Conservation (phyloP, 768 basidiomycete genomes). For the Hericium erinaceus region DNA sequence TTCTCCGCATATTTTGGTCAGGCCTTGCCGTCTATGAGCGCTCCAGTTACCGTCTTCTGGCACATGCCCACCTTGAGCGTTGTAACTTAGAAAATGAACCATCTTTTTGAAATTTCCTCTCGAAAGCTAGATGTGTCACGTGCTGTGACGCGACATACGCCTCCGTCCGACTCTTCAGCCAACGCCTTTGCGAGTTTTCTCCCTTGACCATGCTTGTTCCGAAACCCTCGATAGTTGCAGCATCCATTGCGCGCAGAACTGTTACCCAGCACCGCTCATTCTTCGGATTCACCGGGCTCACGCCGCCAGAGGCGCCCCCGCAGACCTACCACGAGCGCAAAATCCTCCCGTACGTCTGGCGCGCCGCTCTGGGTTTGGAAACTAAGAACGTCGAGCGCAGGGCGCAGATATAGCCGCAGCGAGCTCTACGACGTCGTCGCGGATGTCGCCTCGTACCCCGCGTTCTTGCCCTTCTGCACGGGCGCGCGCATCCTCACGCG, state of each 20-base stretch:
- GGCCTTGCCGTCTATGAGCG: no score
- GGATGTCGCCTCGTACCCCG: slow-evolving; percentile 77
- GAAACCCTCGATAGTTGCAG: neutral
- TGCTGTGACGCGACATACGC: neutral
- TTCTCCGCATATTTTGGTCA: no score
- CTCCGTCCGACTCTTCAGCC: neutral
- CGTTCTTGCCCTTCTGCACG: slow-evolving; percentile 86
- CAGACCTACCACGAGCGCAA: slow-evolving; percentile 78
- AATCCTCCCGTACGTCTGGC: slow-evolving; percentile 71
- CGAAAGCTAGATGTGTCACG: neutral
- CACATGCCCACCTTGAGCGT: no score
- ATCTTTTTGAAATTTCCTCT: no score
- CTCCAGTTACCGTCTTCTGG: no score
- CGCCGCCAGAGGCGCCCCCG: slow-evolving; percentile 26
- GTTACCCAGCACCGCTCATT: slow-evolving; percentile 3
- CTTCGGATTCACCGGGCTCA: slow-evolving; percentile 34
- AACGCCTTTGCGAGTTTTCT: neutral
- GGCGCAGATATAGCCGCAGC: slow-evolving; percentile 57
- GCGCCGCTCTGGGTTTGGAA: slow-evolving; percentile 2
- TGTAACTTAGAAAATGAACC: no score
- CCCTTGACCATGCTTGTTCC: neutral
- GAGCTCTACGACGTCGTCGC: slow-evolving; percentile 84
- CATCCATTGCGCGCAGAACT: neutral
- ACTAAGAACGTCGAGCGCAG: slow-evolving; percentile 3
- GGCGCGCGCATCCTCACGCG: slow-evolving; percentile 50